These are phyloP conservation scores for Madurella mycetomatis DNA, from an alignment of 2,329 filamentous ascomycete species.

Conservation along the genomic window DNA sequence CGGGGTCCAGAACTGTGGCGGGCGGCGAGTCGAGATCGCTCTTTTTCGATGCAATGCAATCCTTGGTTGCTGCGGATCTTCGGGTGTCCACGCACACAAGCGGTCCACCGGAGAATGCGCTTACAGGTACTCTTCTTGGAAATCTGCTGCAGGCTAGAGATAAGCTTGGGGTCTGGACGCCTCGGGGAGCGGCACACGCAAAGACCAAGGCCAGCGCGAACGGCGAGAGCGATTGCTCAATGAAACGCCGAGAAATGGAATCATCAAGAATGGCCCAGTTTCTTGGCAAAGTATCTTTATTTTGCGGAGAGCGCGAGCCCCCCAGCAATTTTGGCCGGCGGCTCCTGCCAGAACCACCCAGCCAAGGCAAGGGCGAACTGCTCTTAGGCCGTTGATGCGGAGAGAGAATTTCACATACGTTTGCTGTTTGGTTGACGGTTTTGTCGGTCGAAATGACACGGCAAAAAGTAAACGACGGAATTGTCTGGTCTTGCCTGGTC, in stretches of 20 bases:
- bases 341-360: not conserved
- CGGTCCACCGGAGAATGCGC: slow-evolving; percentile 10
- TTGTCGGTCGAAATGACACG: not conserved
- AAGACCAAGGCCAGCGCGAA: not conserved
- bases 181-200: not conserved
- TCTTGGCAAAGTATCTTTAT: not conserved
- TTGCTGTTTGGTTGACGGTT: not conserved
- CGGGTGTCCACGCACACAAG: slow-evolving; percentile 11
- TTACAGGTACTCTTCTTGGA: not conserved
- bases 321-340: not conserved
- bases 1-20: slow-evolving; percentile 20
- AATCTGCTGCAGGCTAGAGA: slow-evolving; percentile 3
- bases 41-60: slow-evolving; percentile 18
- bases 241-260: not conserved
- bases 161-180: slow-evolving; percentile 10
- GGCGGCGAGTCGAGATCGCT: slow-evolving; percentile 26
- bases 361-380: too few relatives aligned
- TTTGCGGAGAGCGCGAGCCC: not conserved
- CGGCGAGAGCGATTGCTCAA: not conserved
- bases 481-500: not conserved
- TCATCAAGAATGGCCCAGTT: not conserved
- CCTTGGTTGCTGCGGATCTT: slow-evolving; percentile 13
- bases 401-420: not conserved
- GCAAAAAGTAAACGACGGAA: not conserved
- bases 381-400: too few relatives aligned